Base-by-base conservation (phyloP, 768 basidiomycete genomes). In the Panellus pusillus region DNA sequence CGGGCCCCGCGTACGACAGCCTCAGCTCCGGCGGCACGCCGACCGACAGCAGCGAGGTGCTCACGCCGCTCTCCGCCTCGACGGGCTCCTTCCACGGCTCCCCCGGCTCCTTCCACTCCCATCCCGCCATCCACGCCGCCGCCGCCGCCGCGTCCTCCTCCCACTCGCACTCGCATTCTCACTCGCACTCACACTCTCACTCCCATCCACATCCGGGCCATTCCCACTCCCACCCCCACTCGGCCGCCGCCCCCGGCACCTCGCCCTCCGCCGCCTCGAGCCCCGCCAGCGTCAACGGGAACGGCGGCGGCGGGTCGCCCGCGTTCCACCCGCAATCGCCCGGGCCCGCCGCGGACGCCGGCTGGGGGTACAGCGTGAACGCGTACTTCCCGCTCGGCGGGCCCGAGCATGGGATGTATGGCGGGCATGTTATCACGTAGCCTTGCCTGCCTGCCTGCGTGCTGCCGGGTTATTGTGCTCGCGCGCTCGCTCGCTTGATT, bases 331-430 rank as follows among this genome's bases (percentile, higher is more conserved):
- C 52, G 73, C 84, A 65, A 73, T 79, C 19, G 63, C 79, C 27
- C 20, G 46, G 37, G 18, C 48, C 9, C 32, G 29, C 27, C 14
- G 28, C 15, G 32, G 47, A 20, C 40, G 46, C n/a, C 7, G 46
- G 17, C n/a, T 15, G 43, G 24, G 42, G 37, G 44, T 55, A 85
- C 69, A 86, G 83, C 50, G 75, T 86, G 6, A 86, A 84, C 50
- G 75, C 87, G 6, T 89, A 89, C 68, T 89, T 89, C 65, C 81
- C 86, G 31, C 73, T 83, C 55, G 70, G 78, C 39, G 52, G 70
- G 8, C 64, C 70, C 46, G 81, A 77, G 61, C 80, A 83, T 47
- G 37, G 38, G 18, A 40, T 45, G 8, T 41, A 41, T 35, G 52
- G 45, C 6, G 7, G 20, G 51, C 79, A 81, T 62, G 69, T 66